phyloP scores from a whole-genome alignment of 2,329 filamentous ascomycete species.

The Purpureocillium takamizusanense region DNA sequence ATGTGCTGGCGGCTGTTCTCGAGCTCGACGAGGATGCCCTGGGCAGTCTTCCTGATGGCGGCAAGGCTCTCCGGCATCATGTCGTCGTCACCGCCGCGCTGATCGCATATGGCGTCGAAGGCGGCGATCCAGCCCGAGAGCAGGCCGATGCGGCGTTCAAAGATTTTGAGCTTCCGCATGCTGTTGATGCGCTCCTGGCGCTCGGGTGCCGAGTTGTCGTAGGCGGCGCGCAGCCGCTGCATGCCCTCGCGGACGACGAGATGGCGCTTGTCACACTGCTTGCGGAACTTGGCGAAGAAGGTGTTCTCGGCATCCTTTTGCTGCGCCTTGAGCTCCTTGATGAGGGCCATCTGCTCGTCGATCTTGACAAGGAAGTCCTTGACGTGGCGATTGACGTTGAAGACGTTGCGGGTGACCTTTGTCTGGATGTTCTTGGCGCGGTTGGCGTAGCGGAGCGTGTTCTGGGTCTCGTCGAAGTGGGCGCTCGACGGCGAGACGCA shows the following conservation, averaged over 20 bases:
- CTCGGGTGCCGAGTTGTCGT: slow-evolving; percentile 69
- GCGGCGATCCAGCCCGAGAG: slow-evolving; percentile 90
- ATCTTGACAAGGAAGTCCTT: slow-evolving; percentile 99
- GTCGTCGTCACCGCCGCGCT: slow-evolving; percentile 43
- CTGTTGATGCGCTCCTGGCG: slow-evolving; percentile 68
- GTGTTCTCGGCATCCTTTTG: slow-evolving; percentile 79
- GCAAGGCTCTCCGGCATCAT: slow-evolving; percentile 60
- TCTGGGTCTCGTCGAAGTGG: slow-evolving; percentile 97
- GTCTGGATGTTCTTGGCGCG: slow-evolving; percentile 99
- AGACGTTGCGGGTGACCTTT: slow-evolving; percentile 97
- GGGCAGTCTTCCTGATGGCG: slow-evolving; percentile 77
- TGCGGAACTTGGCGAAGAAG: slow-evolving; percentile 82
- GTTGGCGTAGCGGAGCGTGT: slow-evolving; percentile 94
- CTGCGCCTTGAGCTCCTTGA: slow-evolving; percentile 89
- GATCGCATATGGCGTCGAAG: slow-evolving; percentile 75
- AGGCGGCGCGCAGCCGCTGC: slow-evolving; percentile 69
- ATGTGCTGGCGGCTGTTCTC: slow-evolving; percentile 87
- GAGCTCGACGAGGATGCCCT: slow-evolving; percentile 80
- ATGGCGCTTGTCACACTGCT: slow-evolving; percentile 80
- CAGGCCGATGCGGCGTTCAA: slow-evolving; percentile 76
- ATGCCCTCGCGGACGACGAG: slow-evolving; percentile 68
- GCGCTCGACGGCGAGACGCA: slow-evolving; percentile 94
- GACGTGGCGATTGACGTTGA: slow-evolving; percentile 97
- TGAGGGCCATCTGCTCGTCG: slow-evolving; percentile 94
- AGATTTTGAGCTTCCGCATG: slow-evolving; percentile 73